Evolutionary conservation across 2,329 filamentous ascomycete genomes (phyloP), one percentile per base, ranked within the genome.

Genomic region (Tolypocladium inflatum): DNA sequence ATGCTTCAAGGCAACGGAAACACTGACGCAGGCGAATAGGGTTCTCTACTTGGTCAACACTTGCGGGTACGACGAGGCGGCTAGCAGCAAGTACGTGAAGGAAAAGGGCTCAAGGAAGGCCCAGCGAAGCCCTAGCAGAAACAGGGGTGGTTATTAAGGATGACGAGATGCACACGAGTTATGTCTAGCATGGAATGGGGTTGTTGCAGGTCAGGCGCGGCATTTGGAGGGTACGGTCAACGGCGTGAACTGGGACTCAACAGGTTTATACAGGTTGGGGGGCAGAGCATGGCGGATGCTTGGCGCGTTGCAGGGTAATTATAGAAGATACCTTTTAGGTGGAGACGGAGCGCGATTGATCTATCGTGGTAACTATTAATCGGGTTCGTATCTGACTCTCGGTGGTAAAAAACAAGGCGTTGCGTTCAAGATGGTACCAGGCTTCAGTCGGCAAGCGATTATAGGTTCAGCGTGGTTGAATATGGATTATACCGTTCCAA

Each of bases 51-150:
- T 84, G 35, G 79, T 74, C 38, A 70, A 75, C 41, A 70, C 78
- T 11, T 80, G 82, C 60, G 81, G 81, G 39, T 84, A 81, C 63
- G 81, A 84, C 62, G 69, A 72, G 57, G 71, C 72, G n/a, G 81
- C 79, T 38, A 80, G 80, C 63, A 73, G 74, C 60, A 67, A 69
- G 19, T 68, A 82, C 50, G 73, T 81, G 50, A 69, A 71, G 54
- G 78, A 81, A 56, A 76, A 69, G 62, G 63, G 67, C 13, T 60
- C 65, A 41, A 63, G 63, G 56, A 68, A 61, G 57, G 57, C 62
- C 17, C 64, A 67, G 39, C 59, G 66, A 56, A 69, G 67, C 52
- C 64, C 65, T 19, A 67, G 64, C 54, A 67, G 63, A 58, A 60
- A 56, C 57, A 61, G 41, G 60, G 58, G 57, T 39, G 55, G 48